Evolutionary conservation across 2,329 filamentous ascomycete genomes (phyloP).

Genomic region (Colletotrichum sp.): DNA sequence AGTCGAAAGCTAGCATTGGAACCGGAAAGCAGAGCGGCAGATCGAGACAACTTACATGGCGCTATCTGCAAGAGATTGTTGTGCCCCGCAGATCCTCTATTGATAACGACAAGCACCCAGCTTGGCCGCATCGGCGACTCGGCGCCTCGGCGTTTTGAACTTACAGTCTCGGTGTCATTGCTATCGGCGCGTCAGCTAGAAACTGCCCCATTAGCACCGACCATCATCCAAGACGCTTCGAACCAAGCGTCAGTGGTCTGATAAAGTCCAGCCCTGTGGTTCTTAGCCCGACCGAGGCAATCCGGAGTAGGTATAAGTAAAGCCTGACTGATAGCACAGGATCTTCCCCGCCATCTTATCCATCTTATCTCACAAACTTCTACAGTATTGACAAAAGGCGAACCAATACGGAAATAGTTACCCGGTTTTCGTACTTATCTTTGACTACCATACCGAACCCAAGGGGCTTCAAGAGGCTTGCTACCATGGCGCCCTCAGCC

Average conservation of each 20-base stretch:
- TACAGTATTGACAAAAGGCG: neutral
- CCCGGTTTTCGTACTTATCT: neutral
- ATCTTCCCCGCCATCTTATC: neutral
- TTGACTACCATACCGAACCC: neutral
- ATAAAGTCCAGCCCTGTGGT: neutral
- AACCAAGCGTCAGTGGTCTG: neutral
- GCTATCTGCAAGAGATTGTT: neutral
- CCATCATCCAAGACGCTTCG: neutral
- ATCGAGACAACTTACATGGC: neutral
- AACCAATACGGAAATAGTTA: neutral
- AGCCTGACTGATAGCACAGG: neutral
- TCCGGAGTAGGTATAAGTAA: neutral
- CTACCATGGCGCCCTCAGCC: neutral
- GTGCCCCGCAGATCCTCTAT: neutral
- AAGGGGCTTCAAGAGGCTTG: neutral
- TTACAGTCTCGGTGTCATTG: neutral
- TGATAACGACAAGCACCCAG: neutral
- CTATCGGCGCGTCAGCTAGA: neutral
- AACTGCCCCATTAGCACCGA: neutral
- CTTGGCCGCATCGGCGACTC: neutral
- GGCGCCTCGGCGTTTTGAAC: neutral
- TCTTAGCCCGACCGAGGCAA: neutral
- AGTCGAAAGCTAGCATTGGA: neutral
- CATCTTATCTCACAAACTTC: neutral
- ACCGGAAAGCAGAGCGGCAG: neutral